Percentiles rank a stretch among this genome's conserved stretches.
Conservation (phyloP, 164 flowering plant species). For the Piper betle region DNA sequence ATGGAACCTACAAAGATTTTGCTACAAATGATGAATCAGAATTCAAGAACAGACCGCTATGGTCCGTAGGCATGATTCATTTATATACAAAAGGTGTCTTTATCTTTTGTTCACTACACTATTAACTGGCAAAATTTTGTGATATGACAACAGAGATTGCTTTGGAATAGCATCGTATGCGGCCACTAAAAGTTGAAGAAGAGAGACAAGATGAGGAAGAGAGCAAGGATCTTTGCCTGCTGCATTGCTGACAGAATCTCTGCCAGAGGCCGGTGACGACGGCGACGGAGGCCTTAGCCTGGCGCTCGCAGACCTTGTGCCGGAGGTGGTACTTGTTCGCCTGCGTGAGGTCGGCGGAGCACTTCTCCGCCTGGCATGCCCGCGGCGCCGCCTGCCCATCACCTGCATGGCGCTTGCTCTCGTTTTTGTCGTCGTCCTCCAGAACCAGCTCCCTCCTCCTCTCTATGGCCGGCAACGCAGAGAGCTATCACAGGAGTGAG, state of each 20-base stretch:
- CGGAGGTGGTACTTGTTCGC: constrained; percentile 60
- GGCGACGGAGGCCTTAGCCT: constrained; percentile 58
- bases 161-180: too few species aligned
- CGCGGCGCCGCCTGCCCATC: constrained; percentile 15
- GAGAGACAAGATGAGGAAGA: too few species aligned
- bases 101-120: too few species aligned
- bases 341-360: constrained; percentile 37
- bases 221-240: too few species aligned
- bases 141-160: too few species aligned
- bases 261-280: constrained; percentile 41
- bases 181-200: too few species aligned
- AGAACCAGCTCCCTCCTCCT: constrained; percentile 21
- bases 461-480: constrained; percentile 1
- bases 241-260: constrained; percentile 91
- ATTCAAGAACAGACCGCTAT: too few species aligned
- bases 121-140: too few species aligned
- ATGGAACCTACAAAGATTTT: constrained; percentile 72
- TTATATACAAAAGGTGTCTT: too few species aligned
- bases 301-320: constrained; percentile 70
- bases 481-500: neutral
- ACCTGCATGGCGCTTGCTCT: constrained; percentile 18
- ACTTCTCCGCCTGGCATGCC: constrained; percentile 59
- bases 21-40: too few species aligned
- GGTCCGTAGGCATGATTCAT: too few species aligned
- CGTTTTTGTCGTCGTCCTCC: constrained; percentile 9